phyloP scores from a whole-genome alignment of 257 asterid species.

The Capsicum baccatum region DNA sequence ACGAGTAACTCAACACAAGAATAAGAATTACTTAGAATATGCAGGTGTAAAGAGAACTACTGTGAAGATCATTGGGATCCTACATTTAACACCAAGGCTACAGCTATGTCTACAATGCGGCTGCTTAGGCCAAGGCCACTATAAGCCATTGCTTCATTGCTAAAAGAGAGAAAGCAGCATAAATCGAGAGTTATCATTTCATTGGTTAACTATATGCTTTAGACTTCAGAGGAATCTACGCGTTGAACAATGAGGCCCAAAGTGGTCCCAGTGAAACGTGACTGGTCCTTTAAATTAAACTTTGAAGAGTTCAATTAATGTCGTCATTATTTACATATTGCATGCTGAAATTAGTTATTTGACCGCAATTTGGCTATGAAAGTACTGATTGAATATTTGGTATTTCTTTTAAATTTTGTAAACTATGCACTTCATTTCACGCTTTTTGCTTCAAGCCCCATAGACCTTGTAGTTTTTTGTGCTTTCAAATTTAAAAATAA shows the following conservation, averaged over 20 bases:
- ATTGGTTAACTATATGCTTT: not conserved
- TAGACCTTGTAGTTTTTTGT: not conserved
- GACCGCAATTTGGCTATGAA: not conserved
- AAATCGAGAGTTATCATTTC: not conserved
- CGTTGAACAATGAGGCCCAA: not conserved
- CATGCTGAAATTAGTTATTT: not conserved
- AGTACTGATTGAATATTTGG: not conserved
- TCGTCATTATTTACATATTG: not conserved
- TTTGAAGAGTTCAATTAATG: not conserved
- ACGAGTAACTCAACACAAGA: not conserved
- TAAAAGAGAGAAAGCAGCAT: not conserved
- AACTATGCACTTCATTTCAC: constrained; percentile 4
- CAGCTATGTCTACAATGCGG: not conserved
- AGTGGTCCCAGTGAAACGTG: not conserved
- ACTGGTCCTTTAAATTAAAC: not conserved
- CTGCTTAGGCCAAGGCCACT: not conserved
- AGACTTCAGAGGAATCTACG: not conserved
- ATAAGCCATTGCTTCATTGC: not conserved
- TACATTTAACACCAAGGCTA: not conserved
- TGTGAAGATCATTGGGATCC: not conserved
- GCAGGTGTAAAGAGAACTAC: not conserved
- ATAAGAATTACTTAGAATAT: not conserved
- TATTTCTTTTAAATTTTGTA: not conserved
- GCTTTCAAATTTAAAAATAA: not conserved
- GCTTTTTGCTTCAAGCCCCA: not conserved